Conservation (phyloP, 2,329 filamentous ascomycete genomes). For the Colletotrichum magnum region DNA sequence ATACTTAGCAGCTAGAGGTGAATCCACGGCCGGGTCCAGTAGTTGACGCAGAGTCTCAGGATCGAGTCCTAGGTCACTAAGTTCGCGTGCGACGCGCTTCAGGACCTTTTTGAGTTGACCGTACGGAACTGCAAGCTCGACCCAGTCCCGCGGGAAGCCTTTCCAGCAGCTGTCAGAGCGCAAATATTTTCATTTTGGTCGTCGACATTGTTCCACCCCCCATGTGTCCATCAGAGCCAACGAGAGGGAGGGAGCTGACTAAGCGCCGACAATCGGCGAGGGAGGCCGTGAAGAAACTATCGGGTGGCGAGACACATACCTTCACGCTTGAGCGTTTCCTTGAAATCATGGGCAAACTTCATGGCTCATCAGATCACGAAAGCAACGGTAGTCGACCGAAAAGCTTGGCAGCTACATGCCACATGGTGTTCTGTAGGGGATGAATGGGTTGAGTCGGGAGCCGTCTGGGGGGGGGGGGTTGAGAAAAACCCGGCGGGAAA, state of each 20-base stretch:
- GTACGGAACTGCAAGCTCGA: constrained; percentile 85
- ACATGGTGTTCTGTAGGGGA: constrained; percentile 11
- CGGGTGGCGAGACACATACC: constrained; percentile 49
- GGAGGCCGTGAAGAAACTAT: not conserved
- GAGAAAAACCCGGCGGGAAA: not conserved
- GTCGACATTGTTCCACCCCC: not conserved
- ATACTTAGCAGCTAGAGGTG: constrained; percentile 66
- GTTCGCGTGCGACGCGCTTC: constrained; percentile 82
- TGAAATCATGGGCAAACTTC: constrained; percentile 90
- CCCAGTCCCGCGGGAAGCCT: constrained; percentile 81
- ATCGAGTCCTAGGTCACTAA: constrained; percentile 79
- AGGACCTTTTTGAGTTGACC: constrained; percentile 90
- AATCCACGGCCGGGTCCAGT: constrained; percentile 65
- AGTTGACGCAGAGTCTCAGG: constrained; percentile 78
- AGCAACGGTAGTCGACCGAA: constrained; percentile 12
- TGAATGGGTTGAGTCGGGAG: not conserved
- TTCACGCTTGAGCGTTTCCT: constrained; percentile 76
- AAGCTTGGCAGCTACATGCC: constrained; percentile 11
- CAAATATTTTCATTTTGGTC: not conserved
- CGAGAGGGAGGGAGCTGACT: not conserved
- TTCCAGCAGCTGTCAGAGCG: not conserved
- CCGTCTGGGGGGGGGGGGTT: not conserved
- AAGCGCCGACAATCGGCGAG: not conserved
- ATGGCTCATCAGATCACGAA: constrained; percentile 60
- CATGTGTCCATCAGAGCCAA: not conserved